A percentile compares a stretch with the other conserved stretches of the same genome.
phyloP scores from a whole-genome alignment of 192 early-diverging fungal genomes.

The Obelidium mucronatum region DNA sequence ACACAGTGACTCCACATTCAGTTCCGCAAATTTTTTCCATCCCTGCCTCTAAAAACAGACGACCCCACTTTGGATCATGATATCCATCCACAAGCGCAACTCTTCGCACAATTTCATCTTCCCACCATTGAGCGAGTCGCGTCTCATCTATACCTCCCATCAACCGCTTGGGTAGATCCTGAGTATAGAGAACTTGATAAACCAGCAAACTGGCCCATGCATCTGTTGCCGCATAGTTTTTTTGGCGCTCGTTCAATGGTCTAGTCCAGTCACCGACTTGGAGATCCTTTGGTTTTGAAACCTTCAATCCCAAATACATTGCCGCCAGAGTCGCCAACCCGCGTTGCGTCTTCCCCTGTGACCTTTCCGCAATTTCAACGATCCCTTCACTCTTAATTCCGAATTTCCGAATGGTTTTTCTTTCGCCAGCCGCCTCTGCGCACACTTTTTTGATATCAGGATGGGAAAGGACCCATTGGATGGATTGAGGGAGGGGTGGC shows the following conservation, averaged over 20 bases:
- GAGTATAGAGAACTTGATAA: constrained; percentile 4
- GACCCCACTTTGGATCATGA: background rate
- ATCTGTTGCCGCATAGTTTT: constrained; percentile 23
- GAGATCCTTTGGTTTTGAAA: constrained; percentile 8
- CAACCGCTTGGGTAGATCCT: too few species aligned
- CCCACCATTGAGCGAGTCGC: too few species aligned
- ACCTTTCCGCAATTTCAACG: too few species aligned
- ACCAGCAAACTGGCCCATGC: constrained; percentile 27
- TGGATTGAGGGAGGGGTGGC: background rate
- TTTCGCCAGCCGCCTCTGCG: background rate
- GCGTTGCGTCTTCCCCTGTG: too few species aligned
- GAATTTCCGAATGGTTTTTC: background rate
- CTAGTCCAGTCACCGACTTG: constrained; percentile 26
- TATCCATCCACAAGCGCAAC: constrained; percentile 11
- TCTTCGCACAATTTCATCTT: background rate
- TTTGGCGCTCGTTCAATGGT: constrained; percentile 1
- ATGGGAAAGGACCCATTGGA: constrained; percentile 10
- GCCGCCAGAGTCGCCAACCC: constrained; percentile 11
- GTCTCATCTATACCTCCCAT: too few species aligned
- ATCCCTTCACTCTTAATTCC: too few species aligned
- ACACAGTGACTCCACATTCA: too few species aligned
- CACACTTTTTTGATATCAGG: constrained; percentile 22
- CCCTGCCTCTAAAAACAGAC: background rate
- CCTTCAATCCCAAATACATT: constrained; percentile 2
- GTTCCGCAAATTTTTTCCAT: background rate